Evolutionary conservation across 805 yeast species (phyloP), one percentile per base, ranked within the genome.

Genomic region (Ogataea corticis): DNA sequence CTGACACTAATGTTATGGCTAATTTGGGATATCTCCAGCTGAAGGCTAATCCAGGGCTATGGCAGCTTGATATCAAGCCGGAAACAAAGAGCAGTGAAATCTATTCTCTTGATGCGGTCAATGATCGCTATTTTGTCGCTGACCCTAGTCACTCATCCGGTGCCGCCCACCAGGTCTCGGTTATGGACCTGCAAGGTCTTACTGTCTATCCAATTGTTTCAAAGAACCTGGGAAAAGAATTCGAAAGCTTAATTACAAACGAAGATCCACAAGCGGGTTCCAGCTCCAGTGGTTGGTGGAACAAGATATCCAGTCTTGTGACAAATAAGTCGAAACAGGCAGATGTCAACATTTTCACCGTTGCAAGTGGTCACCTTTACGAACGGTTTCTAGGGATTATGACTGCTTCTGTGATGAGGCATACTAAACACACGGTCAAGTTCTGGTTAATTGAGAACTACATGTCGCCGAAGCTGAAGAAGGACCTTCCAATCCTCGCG

Each of bases 361-460:
- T 88, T 33, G 92, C 96, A 0, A 82, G 91, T 52, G 96, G 96
- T 0, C 88, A 82, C 51, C 64, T 82, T 31, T 87, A 88, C 61
- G 96, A 88, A 60, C 68, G 88, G 49, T 76, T 88, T 38, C 56
- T 85, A 46, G 73, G 84, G 13, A 84, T 85, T n/a, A 88, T 88
- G 96, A 83, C 83, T 43, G 80, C 80, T 0, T 85, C 94, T 3
- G 91, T 87, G 2, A 79, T 78, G 77, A 69, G 70, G 21, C 81
- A 84, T 52, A 79, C 89, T 3, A 68, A 79, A 1, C 79, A 78
- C 41, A 70, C 82, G 0, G 83, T 88, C 21, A 87, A 84, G 60
- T 87, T 91, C 61, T 90, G 97, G 97, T 68, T 92, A 12, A 73
- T 90, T 49, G 96, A 88, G 52, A 85, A 87, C 62, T 88, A 80